These are phyloP conservation scores for Aphanocladium album DNA, from an alignment of 2,329 filamentous ascomycete species.

Conservation along the genomic window DNA sequence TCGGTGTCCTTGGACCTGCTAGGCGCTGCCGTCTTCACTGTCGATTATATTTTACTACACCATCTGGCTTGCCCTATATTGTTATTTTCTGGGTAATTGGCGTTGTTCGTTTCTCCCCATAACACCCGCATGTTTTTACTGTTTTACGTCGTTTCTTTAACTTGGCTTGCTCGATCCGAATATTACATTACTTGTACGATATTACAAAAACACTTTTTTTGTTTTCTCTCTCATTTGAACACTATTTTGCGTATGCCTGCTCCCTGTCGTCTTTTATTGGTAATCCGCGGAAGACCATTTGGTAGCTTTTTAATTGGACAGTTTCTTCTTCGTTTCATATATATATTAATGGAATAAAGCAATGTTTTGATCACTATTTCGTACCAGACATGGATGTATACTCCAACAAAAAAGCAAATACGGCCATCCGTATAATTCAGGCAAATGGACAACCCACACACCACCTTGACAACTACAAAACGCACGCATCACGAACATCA, in stretches of 20 bases:
- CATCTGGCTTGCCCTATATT: background rate
- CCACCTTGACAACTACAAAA: too few species aligned
- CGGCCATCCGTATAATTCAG: too few species aligned
- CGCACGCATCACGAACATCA: too few species aligned
- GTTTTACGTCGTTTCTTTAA: background rate
- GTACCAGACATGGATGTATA: too few species aligned
- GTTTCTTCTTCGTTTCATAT: too few species aligned
- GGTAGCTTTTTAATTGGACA: too few species aligned
- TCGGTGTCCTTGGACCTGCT: background rate
- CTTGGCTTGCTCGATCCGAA: background rate
- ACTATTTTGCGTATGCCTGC: background rate
- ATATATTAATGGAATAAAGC: too few species aligned
- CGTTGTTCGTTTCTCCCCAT: background rate
- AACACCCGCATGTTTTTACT: background rate
- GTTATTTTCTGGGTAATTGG: slow-evolving; percentile 9
- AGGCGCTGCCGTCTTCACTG: background rate
- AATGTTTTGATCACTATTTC: too few species aligned
- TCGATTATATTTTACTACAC: background rate
- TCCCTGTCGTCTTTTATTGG: background rate
- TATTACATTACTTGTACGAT: slow-evolving; percentile 9
- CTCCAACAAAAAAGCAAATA: too few species aligned
- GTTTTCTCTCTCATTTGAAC: background rate
- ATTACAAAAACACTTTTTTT: slow-evolving; percentile 2
- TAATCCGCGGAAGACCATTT: too few species aligned
- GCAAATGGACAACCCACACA: too few species aligned